Base-by-base conservation (phyloP, 768 basidiomycete species). In the Megacollybia marginata region DNA sequence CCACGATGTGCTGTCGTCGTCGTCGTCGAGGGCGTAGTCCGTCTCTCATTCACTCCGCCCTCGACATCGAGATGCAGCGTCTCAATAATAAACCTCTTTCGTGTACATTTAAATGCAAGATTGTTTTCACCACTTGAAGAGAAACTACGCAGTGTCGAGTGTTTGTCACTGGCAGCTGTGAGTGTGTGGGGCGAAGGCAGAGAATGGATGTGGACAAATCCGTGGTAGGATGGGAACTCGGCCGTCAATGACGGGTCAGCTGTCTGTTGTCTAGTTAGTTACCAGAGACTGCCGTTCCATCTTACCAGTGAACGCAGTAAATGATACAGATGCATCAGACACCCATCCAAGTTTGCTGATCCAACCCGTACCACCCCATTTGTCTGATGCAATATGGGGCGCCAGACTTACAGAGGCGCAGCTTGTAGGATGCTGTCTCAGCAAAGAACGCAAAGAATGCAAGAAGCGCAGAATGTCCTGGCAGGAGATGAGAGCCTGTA, bases 111-210 rank as follows among this genome's bases (percentile, higher is more conserved):
- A 76, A 98, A 99, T 11, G 88, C 92, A 8, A 99, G 75, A 59
- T 98, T 97, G 67, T 98, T 98, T 64, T 97, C 94, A 8, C 93
- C 88, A n/a, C 82, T 81, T 19, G 79, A 74, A 2, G 78, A 75
- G 44, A 95, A 70, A 11, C 92, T 93, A 10, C 95, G 84, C 42
- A 99, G 73, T 5, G 79, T 74, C 5, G 94, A 98, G 53, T 82
- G 82, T 56, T 79, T 85, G 57, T 92, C 85, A 51, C 91, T 91
- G 0, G 89, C 80, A 0, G 94, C 73, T 23, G 86, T 69, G 36
- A 93, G 74, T 20, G 83, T 80, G 49, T 83, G 80, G 1, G 82
- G 80, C 5, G 82, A 73, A 3, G 96, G 93, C 18, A 95, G 73
- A 5, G 78, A 71, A 55, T 87, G 83, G 28, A 94, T 77, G 44